Percentiles rank a stretch among this genome's conserved stretches.
Conservation (phyloP, 345 rosid genomes). For the Pseudoturritis turrita region DNA sequence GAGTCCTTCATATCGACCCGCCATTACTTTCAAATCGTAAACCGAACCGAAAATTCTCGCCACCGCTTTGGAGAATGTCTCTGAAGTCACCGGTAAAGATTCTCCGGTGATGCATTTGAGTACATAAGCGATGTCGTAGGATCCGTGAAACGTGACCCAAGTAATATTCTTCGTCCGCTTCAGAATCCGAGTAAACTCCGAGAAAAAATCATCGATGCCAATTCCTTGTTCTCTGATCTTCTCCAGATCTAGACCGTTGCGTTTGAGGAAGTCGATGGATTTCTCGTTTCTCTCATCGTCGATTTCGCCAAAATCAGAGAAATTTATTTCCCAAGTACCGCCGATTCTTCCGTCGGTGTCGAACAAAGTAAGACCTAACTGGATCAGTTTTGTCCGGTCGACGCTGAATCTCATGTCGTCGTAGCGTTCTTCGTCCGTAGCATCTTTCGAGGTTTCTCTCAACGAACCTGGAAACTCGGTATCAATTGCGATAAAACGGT, state of each 20-base stretch:
- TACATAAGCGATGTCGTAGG: not conserved
- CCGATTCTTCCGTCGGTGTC: not conserved
- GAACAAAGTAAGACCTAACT: constrained; percentile 16
- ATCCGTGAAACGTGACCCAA: constrained; percentile 22
- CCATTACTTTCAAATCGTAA: constrained; percentile 12
- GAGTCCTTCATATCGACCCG: not conserved
- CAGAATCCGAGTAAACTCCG: not conserved
- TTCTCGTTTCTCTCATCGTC: not conserved
- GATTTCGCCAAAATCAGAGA: not conserved
- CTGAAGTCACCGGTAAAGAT: not conserved
- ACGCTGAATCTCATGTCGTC: not conserved
- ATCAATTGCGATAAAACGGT: not conserved
- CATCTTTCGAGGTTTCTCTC: not conserved
- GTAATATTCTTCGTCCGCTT: not conserved
- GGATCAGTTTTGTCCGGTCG: not conserved
- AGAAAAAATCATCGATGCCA: not conserved
- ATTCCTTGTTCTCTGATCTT: not conserved
- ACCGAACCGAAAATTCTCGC: not conserved
- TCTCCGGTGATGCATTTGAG: not conserved
- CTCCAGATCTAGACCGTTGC: not conserved
- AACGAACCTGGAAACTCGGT: constrained; percentile 3
- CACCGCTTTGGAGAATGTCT: not conserved
- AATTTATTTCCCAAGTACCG: not conserved
- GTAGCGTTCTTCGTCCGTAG: not conserved
- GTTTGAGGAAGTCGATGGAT: not conserved